These are phyloP conservation scores for Baudoinia panamericana DNA, from an alignment of 495 filamentous ascomycete species.

Conservation along the genomic window DNA sequence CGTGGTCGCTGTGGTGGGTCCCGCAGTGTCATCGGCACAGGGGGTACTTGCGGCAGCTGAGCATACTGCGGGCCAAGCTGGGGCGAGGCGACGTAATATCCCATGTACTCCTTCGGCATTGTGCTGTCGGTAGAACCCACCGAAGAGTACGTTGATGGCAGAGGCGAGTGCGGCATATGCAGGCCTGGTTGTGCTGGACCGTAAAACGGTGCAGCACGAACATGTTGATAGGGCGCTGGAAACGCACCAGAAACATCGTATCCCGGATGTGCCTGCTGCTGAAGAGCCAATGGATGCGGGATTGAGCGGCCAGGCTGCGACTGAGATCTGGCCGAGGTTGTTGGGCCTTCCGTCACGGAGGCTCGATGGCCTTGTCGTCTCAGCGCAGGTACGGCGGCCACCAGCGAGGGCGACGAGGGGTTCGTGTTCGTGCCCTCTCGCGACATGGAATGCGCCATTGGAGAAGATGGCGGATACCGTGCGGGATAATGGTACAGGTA, in stretches of 20 bases:
- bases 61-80: slow-evolving; percentile 42
- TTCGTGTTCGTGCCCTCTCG: slow-evolving; percentile 38
- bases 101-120: slow-evolving; percentile 46
- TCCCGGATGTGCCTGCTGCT: slow-evolving; percentile 24
- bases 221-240: slow-evolving; percentile 12
- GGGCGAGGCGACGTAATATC: slow-evolving; percentile 46
- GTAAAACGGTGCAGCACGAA: slow-evolving; percentile 4
- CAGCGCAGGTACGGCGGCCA: slow-evolving; percentile 40
- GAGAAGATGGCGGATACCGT: slow-evolving; percentile 35
- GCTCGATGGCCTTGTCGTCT: slow-evolving; percentile 45
- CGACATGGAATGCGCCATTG: slow-evolving; percentile 29
- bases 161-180: slow-evolving; percentile 6
- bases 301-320: slow-evolving; percentile 51
- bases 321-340: slow-evolving; percentile 46
- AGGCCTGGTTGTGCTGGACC: slow-evolving; percentile 2
- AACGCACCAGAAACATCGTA: slow-evolving; percentile 20
- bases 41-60: slow-evolving; percentile 31
- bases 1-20: slow-evolving; percentile 36
- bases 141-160: slow-evolving; percentile 23
- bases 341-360: slow-evolving; percentile 40
- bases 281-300: slow-evolving; percentile 32
- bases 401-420: slow-evolving; percentile 49
- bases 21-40: slow-evolving; percentile 33
- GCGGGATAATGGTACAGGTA: slow-evolving; percentile 40
- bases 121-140: slow-evolving; percentile 25